Evolutionary conservation across 768 basidiomycete species (phyloP), one percentile per base, ranked within the genome.

Genomic region (Lactarius vividus): DNA sequence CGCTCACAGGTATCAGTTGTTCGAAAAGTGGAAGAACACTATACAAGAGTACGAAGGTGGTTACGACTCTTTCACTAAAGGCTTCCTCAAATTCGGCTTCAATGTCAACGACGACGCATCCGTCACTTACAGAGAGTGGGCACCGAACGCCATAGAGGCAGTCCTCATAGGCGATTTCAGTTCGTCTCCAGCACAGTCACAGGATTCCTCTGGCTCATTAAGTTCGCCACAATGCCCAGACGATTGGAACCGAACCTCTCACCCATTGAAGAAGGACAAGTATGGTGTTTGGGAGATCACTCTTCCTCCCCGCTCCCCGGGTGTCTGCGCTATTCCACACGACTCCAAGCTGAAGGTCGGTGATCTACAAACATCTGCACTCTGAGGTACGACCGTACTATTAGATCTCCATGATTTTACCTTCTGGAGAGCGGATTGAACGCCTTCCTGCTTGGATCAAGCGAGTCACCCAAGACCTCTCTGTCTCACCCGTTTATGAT

Each of bases 81-180:
- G 92, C 2, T 96, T 92, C 77, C 81, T 85, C 68, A 85, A 81
- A 71, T 87, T 86, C 74, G 96, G 96, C 40, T 80, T 99, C 71
- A 88, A 90, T 64, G 84, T 93, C 49, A 81, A 80, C 46, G 74
- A 78, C 42, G 83, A 88, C 64, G 88, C 87, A 61, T 82, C 87
- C 33, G 84, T 98, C 35, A 77, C 83, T 9, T 98, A 98, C 76
- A 82, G 92, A 71, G 97, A 99, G 75, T 99, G 97, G 97, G 96
- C 97, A 10, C 96, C 97, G 0, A 92, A 91, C 70, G 96, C 91
- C 20, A 79, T 72, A 54, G 88, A 89, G 71, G 96, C 96, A 3
- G 83, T 79, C 74, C 78, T 99, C 63, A 94, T 94, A 71, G 97
- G 97, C 53, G 96, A 99, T 55, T 99, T 99, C 81, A 99, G 96